Conservation (phyloP, 2,329 filamentous ascomycete genomes). For the Phaeosphaeria sp. region DNA sequence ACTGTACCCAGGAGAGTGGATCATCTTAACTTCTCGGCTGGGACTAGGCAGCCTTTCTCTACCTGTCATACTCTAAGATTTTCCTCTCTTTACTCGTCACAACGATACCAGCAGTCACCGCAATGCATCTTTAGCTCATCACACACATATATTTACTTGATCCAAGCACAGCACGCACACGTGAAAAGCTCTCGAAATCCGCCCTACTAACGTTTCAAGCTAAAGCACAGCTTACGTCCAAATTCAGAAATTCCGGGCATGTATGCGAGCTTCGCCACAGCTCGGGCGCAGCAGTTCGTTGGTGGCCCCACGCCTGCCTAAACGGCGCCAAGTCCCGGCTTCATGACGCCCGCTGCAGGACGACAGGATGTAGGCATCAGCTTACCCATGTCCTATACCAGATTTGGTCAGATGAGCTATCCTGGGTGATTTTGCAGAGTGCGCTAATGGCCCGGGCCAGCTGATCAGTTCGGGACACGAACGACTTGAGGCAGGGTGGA, state of each 20-base stretch:
- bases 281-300: background rate
- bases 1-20: background rate
- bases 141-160: background rate
- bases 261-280: conserved; percentile 18
- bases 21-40: conserved; percentile 1
- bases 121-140: conserved; percentile 10
- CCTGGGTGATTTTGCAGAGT: background rate
- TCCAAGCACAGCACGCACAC: background rate
- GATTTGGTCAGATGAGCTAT: conserved; percentile 2
- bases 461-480: background rate
- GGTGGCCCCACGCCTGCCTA: conserved; percentile 19
- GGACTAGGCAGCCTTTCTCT: background rate
- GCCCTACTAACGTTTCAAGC: conserved; percentile 1
- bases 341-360: conserved; percentile 10
- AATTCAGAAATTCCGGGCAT: background rate
- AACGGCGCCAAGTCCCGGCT: conserved; percentile 6
- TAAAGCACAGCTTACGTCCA: background rate
- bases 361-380: conserved; percentile 15
- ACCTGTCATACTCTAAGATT: conserved; percentile 10
- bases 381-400: conserved; percentile 11
- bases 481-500: background rate
- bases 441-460: background rate
- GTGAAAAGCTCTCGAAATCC: background rate
- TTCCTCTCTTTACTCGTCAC: background rate
- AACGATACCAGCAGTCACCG: conserved; percentile 2